Percentiles rank a stretch among this genome's conserved stretches.
These are phyloP conservation scores for Agaricus bisporus DNA, from an alignment of 768 basidiomycete genomes.

Conservation along the genomic window DNA sequence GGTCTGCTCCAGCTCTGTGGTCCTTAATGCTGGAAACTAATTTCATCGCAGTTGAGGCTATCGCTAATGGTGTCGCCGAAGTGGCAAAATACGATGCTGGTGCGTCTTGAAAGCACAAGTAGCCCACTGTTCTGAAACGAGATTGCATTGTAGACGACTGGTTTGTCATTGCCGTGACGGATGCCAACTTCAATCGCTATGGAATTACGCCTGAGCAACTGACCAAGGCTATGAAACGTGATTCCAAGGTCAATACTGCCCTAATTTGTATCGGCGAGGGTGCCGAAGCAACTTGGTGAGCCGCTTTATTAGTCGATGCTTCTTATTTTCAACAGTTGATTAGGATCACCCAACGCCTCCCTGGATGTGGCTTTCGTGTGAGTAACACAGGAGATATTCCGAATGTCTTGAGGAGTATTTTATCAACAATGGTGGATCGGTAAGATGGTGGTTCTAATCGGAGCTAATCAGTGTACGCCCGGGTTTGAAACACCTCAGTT, in stretches of 20 bases:
- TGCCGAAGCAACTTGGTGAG: conserved; percentile 56
- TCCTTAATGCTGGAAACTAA: conserved; percentile 1
- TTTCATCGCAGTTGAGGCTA: conserved; percentile 47
- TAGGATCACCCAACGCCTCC: conserved; percentile 60
- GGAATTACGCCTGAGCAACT: conserved; percentile 55
- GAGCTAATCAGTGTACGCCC: background rate
- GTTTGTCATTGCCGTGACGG: conserved; percentile 67
- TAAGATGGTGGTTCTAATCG: background rate
- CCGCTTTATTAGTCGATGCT: background rate
- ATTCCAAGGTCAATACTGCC: conserved; percentile 62
- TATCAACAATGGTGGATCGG: conserved; percentile 51
- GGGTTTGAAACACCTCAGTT: too few species aligned
- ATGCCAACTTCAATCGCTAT: conserved; percentile 64
- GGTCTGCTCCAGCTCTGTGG: conserved; percentile 26
- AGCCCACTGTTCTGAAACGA: too few species aligned
- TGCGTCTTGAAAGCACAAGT: conserved; percentile 12
- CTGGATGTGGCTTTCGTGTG: conserved; percentile 54
- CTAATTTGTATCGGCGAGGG: conserved; percentile 67
- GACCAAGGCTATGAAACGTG: conserved; percentile 47
- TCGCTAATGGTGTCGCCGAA: conserved; percentile 54
- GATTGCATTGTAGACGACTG: conserved; percentile 45
- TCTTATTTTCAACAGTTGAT: background rate
- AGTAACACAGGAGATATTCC: conserved; percentile 60
- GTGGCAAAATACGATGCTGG: conserved; percentile 59
- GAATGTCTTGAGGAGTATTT: conserved; percentile 53